These are phyloP conservation scores for Fraxinus quadrangulata DNA, from an alignment of 257 asterid genomes.

Conservation along the genomic window DNA sequence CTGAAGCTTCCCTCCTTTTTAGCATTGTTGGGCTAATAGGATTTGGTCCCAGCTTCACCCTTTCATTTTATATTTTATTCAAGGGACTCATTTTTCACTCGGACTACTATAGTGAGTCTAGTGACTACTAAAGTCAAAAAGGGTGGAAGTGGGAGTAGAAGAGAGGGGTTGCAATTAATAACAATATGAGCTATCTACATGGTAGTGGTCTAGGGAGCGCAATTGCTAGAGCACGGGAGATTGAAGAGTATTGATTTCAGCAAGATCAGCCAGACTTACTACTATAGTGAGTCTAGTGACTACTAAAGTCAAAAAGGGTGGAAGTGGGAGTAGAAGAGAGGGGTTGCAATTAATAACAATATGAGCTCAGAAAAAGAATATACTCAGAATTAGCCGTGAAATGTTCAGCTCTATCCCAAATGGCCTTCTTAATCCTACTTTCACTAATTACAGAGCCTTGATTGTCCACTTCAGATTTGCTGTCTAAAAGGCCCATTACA, in stretches of 20 bases:
- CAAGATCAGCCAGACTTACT: too few species aligned
- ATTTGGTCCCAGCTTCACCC: conserved; percentile 18
- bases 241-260: conserved; percentile 22
- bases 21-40: conserved; percentile 2
- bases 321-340: neutral
- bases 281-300: too few species aligned
- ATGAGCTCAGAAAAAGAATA: conserved; percentile 26
- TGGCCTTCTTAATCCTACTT: conserved; percentile 65
- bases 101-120: too few species aligned
- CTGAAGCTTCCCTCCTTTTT: neutral
- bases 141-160: neutral
- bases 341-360: neutral
- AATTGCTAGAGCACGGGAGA: conserved; percentile 26
- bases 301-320: too few species aligned
- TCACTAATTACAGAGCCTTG: conserved; percentile 49
- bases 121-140: too few species aligned
- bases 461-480: conserved; percentile 49
- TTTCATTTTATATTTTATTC: neutral
- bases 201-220: conserved; percentile 26
- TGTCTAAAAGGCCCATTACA: conserved; percentile 71
- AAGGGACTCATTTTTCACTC: neutral
- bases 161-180: neutral
- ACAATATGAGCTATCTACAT: conserved; percentile 22
- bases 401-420: conserved; percentile 70
- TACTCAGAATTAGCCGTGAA: conserved; percentile 71